Conservation (phyloP, 164 flowering plant species). For the Vitis amurensis region DNA sequence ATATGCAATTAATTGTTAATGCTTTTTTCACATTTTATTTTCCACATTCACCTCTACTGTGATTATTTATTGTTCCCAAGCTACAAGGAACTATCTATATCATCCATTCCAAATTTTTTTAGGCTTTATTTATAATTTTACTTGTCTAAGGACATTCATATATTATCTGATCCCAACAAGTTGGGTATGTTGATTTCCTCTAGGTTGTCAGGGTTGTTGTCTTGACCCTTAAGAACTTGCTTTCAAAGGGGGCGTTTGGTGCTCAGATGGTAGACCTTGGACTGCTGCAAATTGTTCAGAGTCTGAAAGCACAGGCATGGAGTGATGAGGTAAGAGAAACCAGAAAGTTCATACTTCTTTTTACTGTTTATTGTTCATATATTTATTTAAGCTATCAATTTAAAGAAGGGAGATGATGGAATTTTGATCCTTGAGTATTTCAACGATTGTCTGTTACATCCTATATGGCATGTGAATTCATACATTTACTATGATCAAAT, state of each 20-base stretch:
- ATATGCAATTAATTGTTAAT: background rate
- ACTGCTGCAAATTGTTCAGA: conserved; percentile 82
- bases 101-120: too few relatives aligned
- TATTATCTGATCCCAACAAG: background rate
- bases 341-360: background rate
- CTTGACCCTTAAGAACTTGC: conserved; percentile 83
- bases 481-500: background rate
- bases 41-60: background rate
- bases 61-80: background rate
- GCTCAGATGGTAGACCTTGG: conserved; percentile 95
- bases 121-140: too few relatives aligned
- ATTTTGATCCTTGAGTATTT: background rate
- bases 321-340: conserved; percentile 86
- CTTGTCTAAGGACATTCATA: background rate
- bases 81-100: background rate
- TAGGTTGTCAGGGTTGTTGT: conserved; percentile 95
- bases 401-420: background rate
- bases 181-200: conserved; percentile 3
- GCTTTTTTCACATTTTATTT: background rate
- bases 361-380: background rate
- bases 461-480: background rate
- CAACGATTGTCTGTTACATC: background rate
- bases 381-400: background rate
- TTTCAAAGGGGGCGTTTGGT: conserved; percentile 82
- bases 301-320: conserved; percentile 97